Evolutionary conservation across 2,329 filamentous ascomycete species (phyloP).

Genomic region (Trichoderma gracile): DNA sequence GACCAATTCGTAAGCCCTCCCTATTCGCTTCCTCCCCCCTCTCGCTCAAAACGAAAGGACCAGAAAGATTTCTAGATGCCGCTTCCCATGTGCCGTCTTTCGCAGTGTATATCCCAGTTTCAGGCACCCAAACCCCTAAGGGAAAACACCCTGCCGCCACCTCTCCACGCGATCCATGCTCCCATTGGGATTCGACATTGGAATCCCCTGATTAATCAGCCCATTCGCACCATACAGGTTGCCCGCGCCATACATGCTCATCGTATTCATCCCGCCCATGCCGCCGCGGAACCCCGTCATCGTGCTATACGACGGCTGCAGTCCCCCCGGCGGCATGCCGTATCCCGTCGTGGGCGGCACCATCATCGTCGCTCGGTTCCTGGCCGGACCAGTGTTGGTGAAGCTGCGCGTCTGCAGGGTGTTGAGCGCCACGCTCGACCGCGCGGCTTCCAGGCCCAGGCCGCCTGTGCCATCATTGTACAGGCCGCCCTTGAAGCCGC

Average conservation of each 20-base stretch:
- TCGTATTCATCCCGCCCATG: constrained; percentile 26
- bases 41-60: no score
- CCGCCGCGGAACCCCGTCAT: constrained; percentile 29
- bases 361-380: constrained; percentile 36
- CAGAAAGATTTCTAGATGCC: no score
- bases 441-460: constrained; percentile 29
- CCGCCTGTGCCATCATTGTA: constrained; percentile 57
- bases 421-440: constrained; percentile 33
- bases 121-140: constrained; percentile 26
- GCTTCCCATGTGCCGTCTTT: no score
- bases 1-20: no score
- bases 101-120: no score
- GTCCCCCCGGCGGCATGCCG: constrained; percentile 31
- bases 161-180: constrained; percentile 44
- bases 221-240: constrained; percentile 32
- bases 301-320: constrained; percentile 32
- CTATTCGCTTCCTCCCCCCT: no score
- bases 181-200: constrained; percentile 30
- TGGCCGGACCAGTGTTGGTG: constrained; percentile 30
- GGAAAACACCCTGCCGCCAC: constrained; percentile 46
- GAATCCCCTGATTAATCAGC: constrained; percentile 34
- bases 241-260: constrained; percentile 30
- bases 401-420: constrained; percentile 31
- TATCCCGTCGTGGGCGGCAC: constrained; percentile 29
- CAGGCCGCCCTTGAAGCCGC: constrained; percentile 53